Evolutionary conservation across 2,329 filamentous ascomycete species (phyloP), one percentile per base, ranked within the genome.

Genomic region (Lithohypha guttulata): DNA sequence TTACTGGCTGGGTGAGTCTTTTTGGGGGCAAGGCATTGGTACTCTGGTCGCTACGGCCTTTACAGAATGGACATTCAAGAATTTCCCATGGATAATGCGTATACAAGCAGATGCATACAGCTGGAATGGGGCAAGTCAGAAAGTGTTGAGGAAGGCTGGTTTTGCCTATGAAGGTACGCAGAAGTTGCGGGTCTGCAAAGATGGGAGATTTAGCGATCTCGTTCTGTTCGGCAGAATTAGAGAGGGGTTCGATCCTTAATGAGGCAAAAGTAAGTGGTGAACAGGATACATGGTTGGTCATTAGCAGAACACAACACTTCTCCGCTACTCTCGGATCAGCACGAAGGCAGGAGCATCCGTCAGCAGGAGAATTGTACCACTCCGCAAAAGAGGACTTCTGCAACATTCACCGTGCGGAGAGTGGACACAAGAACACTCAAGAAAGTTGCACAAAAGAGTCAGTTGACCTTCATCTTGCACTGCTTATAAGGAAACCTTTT

Each of bases 1-100:
- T 14, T 42, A 42, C 20, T 42, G 40, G 40, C 27, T 42, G 11
- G 30, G 34, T 9, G 34, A 37, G 15, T 27, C 31, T 17, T 42
- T 21, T 28, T 42, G 40, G 40, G 33, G 33, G 3, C 34, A 17
- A 6, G 40, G 40, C 2, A 34, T 42, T 14, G 35, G 19, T n/a
- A 42, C 30, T 14, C 18, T 23, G 21, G 28, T 42, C 9, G 40
- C 40, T n/a, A 25, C 19, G 9, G 40, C 26, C 1, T 27, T 42
- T 19, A 18, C 26, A 11, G 7, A 33, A 15, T 42, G 40, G 40
- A 20, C 17, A 7, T 42, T 37, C 14, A 28, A 39, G 5, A 17
- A 28, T n/a, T 42, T 38, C 25, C 19, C 28, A 11, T 37, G 33
- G 25, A 26, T 42, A 2, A 28, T 42, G 34, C 17, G 40, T n/a